These are phyloP conservation scores for Talaromyces sp. DNA, from an alignment of 2,329 filamentous ascomycete species.

Conservation along the genomic window DNA sequence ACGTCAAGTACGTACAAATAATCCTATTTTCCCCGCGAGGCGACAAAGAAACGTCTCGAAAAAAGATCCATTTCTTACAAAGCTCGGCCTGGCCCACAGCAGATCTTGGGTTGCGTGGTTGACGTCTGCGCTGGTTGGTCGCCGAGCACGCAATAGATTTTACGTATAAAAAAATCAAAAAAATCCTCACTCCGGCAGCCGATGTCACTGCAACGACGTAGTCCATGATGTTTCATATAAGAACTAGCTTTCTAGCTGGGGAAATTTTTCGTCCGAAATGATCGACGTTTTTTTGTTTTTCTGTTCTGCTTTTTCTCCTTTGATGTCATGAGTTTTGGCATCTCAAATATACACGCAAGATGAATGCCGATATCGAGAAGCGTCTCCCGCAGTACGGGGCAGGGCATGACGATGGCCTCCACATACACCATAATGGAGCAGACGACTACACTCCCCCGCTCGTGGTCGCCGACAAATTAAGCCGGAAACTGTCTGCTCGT, in stretches of 20 bases:
- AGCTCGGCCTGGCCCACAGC: neutral
- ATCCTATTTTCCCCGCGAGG: no score
- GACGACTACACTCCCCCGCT: slow-evolving; percentile 9
- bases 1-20: no score
- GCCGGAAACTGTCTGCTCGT: slow-evolving; percentile 51
- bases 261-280: neutral
- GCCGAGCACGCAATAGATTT: slow-evolving; percentile 12
- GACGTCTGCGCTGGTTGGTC: slow-evolving; percentile 8
- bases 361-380: slow-evolving; percentile 11
- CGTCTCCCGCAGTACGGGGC: neutral
- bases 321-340: neutral
- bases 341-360: neutral
- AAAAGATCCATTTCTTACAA: no score
- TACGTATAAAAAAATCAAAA: neutral
- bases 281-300: neutral
- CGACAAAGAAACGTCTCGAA: neutral
- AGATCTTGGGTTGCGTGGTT: neutral
- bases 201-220: neutral
- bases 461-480: slow-evolving; percentile 45
- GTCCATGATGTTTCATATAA: neutral
- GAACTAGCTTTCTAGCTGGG: neutral
- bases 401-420: neutral
- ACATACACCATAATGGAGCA: neutral
- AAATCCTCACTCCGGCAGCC: neutral
- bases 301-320: neutral